These are phyloP conservation scores for Licmophora abbreviata DNA, from an alignment of 108 stramenopile species.

Conservation along the genomic window DNA sequence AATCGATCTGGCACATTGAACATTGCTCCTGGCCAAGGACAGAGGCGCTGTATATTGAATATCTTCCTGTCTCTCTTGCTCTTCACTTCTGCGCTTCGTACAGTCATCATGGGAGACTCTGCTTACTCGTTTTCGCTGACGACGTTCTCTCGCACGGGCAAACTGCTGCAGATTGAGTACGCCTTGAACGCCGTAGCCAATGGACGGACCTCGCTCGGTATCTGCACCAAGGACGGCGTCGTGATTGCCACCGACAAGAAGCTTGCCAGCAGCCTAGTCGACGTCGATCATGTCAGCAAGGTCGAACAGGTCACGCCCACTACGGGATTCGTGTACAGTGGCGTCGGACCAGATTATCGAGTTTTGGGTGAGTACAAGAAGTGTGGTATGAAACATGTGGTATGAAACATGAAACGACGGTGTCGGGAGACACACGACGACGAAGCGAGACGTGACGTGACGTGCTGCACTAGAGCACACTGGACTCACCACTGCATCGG, in stretches of 20 bases:
- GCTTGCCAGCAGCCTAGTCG: constrained; percentile 82
- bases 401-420: too few species aligned
- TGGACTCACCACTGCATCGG: too few species aligned
- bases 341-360: constrained; percentile 98
- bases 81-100: background rate
- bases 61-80: background rate
- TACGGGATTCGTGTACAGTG: constrained; percentile 93
- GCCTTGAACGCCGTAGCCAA: constrained; percentile 97
- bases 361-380: constrained; percentile 78
- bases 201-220: constrained; percentile 94
- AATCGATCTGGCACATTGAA: too few species aligned
- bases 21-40: too few species aligned
- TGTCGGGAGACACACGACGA: too few species aligned
- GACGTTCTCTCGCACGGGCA: constrained; percentile 96
- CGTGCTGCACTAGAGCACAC: too few species aligned
- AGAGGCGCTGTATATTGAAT: too few species aligned
- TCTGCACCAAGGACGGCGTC: constrained; percentile 95
- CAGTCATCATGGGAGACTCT: constrained; percentile 91
- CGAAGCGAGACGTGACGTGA: too few species aligned
- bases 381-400: too few species aligned
- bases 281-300: constrained; percentile 81
- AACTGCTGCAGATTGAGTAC: constrained; percentile 98
- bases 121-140: constrained; percentile 97
- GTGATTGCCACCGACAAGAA: constrained; percentile 99
- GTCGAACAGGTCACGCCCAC: constrained; percentile 84